A percentile compares a stretch with the other conserved stretches of the same genome.
These are phyloP conservation scores for Myochromella boudieri DNA, from an alignment of 768 basidiomycete genomes.

Conservation along the genomic window DNA sequence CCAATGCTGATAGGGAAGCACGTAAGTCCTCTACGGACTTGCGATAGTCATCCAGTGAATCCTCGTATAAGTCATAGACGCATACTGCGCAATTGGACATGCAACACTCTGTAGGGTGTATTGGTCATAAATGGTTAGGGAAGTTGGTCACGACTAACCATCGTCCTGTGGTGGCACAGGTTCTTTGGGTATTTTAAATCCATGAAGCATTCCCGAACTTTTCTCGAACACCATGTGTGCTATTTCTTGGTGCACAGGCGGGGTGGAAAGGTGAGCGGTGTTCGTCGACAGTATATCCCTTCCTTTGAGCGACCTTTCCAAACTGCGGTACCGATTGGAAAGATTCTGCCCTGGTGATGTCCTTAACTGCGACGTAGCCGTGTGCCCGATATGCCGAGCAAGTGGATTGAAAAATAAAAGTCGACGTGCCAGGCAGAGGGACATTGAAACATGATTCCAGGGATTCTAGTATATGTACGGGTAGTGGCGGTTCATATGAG, in stretches of 20 bases:
- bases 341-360: constrained; percentile 58
- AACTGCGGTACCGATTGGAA: constrained; percentile 49
- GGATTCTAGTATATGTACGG: too few species aligned
- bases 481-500: constrained; percentile 3
- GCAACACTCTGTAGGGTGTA: constrained; percentile 68
- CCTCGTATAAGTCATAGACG: constrained; percentile 86
- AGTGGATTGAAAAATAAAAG: not conserved
- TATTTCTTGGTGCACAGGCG: constrained; percentile 3
- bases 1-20: constrained; percentile 42
- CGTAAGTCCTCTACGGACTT: constrained; percentile 51
- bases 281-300: constrained; percentile 37
- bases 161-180: constrained; percentile 67
- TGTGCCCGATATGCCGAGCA: constrained; percentile 7
- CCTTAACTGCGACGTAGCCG: constrained; percentile 19
- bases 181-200: constrained; percentile 58
- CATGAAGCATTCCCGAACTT: constrained; percentile 39
- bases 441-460: constrained; percentile 23
- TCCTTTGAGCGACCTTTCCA: constrained; percentile 53
- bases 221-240: not conserved
- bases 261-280: constrained; percentile 24
- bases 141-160: constrained; percentile 40
- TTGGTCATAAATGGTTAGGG: not conserved
- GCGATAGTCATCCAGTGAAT: constrained; percentile 63
- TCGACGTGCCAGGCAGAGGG: constrained; percentile 11
- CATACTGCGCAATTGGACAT: constrained; percentile 95